phyloP scores from a whole-genome alignment of 202 grass and related monocot genomes.

The Panicum virgatum region DNA sequence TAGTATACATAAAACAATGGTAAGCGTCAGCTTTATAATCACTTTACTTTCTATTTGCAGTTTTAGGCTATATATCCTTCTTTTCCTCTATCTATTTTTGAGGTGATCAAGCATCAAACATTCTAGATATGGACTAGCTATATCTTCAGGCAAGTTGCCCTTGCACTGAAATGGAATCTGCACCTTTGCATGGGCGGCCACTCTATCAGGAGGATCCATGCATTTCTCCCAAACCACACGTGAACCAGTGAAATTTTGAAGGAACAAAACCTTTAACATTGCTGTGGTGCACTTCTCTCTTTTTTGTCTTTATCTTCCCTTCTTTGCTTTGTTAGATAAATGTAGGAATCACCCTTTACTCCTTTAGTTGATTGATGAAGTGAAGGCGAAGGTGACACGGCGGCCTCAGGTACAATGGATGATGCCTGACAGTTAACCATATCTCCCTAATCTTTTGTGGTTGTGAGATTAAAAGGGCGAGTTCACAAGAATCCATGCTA shows the following conservation, averaged over 20 bases:
- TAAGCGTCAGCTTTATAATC: neutral
- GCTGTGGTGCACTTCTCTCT: neutral
- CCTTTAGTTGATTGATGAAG: constrained; percentile 15
- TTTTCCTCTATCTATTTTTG: constrained; percentile 20
- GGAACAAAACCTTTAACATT: constrained; percentile 24
- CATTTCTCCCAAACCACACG: constrained; percentile 23
- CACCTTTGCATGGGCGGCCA: neutral
- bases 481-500: constrained; percentile 35
- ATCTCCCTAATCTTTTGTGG: constrained; percentile 24
- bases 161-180: neutral
- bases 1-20: neutral
- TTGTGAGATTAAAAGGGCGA: constrained; percentile 1
- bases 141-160: constrained; percentile 5
- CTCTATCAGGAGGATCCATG: neutral
- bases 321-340: constrained; percentile 41
- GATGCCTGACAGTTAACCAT: constrained; percentile 44
- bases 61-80: neutral
- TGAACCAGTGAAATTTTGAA: constrained; percentile 20
- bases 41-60: constrained; percentile 7
- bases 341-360: constrained; percentile 46
- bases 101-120: constrained; percentile 13
- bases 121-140: constrained; percentile 14
- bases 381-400: constrained; percentile 16
- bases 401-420: neutral
- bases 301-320: neutral